phyloP scores from a whole-genome alignment of 2,329 filamentous ascomycete genomes.

The Venturia effusa region DNA sequence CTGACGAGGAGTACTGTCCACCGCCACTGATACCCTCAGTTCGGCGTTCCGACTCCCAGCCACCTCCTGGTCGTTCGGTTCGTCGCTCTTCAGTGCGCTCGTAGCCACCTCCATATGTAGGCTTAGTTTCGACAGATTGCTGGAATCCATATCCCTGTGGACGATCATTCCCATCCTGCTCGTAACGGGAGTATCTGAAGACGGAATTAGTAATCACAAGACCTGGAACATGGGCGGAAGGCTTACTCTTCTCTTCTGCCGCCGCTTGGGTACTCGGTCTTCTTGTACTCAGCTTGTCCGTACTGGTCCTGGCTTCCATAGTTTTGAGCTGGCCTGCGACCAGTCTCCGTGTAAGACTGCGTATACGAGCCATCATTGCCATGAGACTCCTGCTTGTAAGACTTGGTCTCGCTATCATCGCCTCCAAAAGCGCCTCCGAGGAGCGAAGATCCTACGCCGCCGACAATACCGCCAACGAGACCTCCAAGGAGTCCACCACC shows the following conservation, averaged over 20 bases:
- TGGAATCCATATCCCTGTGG: constrained; percentile 42
- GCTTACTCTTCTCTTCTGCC: constrained; percentile 41
- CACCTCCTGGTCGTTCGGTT: constrained; percentile 33
- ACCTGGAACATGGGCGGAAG: not conserved
- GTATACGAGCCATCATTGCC: constrained; percentile 33
- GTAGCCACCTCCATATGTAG: constrained; percentile 40
- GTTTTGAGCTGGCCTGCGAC: constrained; percentile 31
- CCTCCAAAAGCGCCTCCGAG: constrained; percentile 49
- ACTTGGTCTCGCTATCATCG: constrained; percentile 41
- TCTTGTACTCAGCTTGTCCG: constrained; percentile 48
- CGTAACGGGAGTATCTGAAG: constrained; percentile 44
- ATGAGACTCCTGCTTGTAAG: constrained; percentile 40
- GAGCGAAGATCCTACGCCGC: constrained; percentile 46
- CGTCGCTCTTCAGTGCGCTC: constrained; percentile 47
- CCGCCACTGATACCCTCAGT: constrained; percentile 15
- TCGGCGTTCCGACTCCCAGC: constrained; percentile 32
- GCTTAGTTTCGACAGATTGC: constrained; percentile 43
- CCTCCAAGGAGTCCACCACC: constrained; percentile 55
- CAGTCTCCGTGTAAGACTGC: constrained; percentile 46
- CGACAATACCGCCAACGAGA: constrained; percentile 58
- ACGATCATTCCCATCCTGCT: constrained; percentile 37
- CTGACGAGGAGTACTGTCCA: constrained; percentile 18
- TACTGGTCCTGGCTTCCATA: constrained; percentile 28
- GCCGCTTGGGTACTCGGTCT: constrained; percentile 49
- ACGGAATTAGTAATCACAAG: not conserved